These are phyloP conservation scores for Lodderomyces theae DNA, from an alignment of 1,139 yeast genomes.

Conservation along the genomic window DNA sequence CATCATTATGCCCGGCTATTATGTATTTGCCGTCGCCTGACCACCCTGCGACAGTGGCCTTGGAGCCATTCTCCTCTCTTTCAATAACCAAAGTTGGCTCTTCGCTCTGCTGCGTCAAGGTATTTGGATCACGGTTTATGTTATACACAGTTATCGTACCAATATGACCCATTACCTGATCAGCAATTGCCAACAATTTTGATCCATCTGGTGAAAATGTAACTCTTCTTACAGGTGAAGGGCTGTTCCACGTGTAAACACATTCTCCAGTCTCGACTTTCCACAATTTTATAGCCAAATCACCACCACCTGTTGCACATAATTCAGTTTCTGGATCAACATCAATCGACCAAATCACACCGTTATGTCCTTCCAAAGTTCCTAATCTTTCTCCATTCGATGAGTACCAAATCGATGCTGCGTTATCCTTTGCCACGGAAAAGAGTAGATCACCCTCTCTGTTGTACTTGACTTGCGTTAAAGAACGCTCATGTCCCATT, in stretches of 20 bases:
- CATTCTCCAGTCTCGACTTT: conserved; percentile 74
- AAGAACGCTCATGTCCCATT: conserved; percentile 84
- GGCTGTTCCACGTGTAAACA: conserved; percentile 69
- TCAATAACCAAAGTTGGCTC: conserved; percentile 63
- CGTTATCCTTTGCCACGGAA: conserved; percentile 86
- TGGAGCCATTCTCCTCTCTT: conserved; percentile 60
- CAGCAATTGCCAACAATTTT: conserved; percentile 74
- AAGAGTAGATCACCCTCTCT: conserved; percentile 92
- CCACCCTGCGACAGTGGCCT: conserved; percentile 89
- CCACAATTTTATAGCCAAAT: conserved; percentile 85
- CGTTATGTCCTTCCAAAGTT: conserved; percentile 79
- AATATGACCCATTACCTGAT: conserved; percentile 87
- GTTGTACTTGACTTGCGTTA: conserved; percentile 90
- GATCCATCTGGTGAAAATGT: conserved; percentile 77
- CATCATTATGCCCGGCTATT: conserved; percentile 87
- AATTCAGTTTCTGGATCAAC: conserved; percentile 66
- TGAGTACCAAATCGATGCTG: conserved; percentile 91
- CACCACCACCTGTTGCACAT: conserved; percentile 90
- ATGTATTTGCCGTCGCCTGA: conserved; percentile 70
- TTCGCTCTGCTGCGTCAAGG: conserved; percentile 33
- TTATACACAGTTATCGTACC: conserved; percentile 75
- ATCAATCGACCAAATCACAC: conserved; percentile 96
- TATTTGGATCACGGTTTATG: conserved; percentile 42
- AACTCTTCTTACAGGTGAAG: conserved; percentile 88
- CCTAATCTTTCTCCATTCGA: conserved; percentile 97